Evolutionary conservation across 192 early-diverging fungal species (phyloP).

Genomic region (Backusella psychrophila): DNA sequence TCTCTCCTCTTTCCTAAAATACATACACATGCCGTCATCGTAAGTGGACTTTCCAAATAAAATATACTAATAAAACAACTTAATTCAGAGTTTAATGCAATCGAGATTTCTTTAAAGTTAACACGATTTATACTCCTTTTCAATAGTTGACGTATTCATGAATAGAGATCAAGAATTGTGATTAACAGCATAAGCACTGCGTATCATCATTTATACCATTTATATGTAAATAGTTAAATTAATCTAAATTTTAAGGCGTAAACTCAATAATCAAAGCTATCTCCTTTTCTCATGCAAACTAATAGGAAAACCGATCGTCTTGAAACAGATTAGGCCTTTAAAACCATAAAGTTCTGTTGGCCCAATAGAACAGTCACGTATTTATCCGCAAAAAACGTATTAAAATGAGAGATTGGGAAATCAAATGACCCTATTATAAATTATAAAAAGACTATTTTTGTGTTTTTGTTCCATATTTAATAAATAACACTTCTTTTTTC

Average conservation of each 20-base stretch:
- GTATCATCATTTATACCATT: not conserved
- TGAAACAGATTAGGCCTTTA: not conserved
- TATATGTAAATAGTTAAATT: not conserved
- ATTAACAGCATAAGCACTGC: not conserved
- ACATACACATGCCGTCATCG: not conserved
- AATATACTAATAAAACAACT: not conserved
- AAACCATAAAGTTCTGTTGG: not conserved
- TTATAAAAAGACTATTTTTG: constrained; percentile 9
- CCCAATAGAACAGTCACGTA: not conserved
- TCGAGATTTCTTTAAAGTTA: not conserved
- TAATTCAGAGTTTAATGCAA: not conserved
- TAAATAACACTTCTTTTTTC: constrained; percentile 3
- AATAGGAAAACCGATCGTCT: not conserved
- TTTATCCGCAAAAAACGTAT: not conserved
- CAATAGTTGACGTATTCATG: too few relatives aligned
- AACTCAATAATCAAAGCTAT: not conserved
- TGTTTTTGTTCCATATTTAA: not conserved
- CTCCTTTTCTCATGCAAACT: not conserved
- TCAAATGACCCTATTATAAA: not conserved
- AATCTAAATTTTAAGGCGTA: not conserved
- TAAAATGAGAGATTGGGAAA: not conserved
- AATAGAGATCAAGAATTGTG: not conserved
- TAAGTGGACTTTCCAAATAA: not conserved
- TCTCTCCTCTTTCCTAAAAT: not conserved
- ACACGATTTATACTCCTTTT: not conserved